A percentile compares a stretch with the other conserved stretches of the same genome.
phyloP scores from a whole-genome alignment of 73 alveolate genomes.

The Uronychia binucleata region DNA sequence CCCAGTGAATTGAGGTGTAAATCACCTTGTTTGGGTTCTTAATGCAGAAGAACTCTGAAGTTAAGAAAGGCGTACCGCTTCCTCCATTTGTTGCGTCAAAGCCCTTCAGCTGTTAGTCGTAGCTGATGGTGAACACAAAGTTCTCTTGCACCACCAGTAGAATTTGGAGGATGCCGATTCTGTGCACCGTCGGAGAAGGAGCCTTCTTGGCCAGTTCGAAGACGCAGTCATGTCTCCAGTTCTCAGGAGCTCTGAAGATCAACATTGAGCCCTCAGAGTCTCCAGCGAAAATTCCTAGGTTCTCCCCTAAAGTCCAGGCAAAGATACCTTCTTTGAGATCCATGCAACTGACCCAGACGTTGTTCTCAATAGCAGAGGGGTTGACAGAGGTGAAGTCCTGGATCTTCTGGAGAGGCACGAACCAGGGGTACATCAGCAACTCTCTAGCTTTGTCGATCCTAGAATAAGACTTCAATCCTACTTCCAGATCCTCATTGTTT shows the following conservation, averaged over 20 bases:
- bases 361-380: conserved; percentile 60
- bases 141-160: conserved; percentile 82
- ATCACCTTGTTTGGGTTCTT: conserved; percentile 83
- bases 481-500: conserved; percentile 84
- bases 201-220: conserved; percentile 72
- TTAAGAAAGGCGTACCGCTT: background rate
- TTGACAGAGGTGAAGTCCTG: conserved; percentile 81
- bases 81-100: conserved; percentile 78
- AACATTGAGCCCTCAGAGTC: conserved; percentile 92
- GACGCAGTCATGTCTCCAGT: conserved; percentile 58
- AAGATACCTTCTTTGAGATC: conserved; percentile 67
- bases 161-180: conserved; percentile 75
- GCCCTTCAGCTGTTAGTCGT: conserved; percentile 83
- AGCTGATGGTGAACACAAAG: conserved; percentile 81
- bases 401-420: conserved; percentile 73
- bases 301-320: conserved; percentile 26
- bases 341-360: conserved; percentile 80
- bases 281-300: conserved; percentile 81
- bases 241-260: conserved; percentile 67
- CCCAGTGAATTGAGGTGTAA: conserved; percentile 73
- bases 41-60: conserved; percentile 65
- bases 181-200: conserved; percentile 63
- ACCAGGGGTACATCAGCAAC: conserved; percentile 91
- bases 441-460: conserved; percentile 85
- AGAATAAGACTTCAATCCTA: background rate